phyloP scores from a whole-genome alignment of 1,284 basidiomycete species.

The Cryptococcus neoformans region DNA sequence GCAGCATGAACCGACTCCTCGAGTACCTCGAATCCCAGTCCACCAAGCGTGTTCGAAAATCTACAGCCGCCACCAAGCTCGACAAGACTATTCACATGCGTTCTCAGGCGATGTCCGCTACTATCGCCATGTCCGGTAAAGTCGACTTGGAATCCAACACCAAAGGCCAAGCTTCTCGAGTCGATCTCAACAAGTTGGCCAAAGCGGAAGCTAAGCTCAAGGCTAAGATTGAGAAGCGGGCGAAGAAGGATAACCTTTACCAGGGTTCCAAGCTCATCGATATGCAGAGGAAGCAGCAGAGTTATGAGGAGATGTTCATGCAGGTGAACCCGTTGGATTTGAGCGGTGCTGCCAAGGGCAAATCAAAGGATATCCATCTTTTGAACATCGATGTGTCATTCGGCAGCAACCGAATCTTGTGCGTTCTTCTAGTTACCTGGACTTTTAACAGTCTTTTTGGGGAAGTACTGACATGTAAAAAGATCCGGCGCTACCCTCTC shows the following conservation, averaged over 20 bases:
- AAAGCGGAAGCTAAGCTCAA: slow-evolving; percentile 98
- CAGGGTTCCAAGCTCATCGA: slow-evolving; percentile 95
- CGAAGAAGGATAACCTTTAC: slow-evolving; percentile 77
- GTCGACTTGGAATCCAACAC: slow-evolving; percentile 93
- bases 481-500: neutral
- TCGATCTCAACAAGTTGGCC: slow-evolving; percentile 97
- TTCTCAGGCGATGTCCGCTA: slow-evolving; percentile 70
- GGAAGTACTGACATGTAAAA: neutral
- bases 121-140: slow-evolving; percentile 77
- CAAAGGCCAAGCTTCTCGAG: slow-evolving; percentile 90
- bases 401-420: slow-evolving; percentile 84
- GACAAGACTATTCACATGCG: slow-evolving; percentile 97
- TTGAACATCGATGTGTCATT: slow-evolving; percentile 95
- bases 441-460: neutral
- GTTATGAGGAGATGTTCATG: slow-evolving; percentile 99
- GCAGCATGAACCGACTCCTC: slow-evolving; percentile 58
- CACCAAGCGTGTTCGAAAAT: slow-evolving; percentile 54
- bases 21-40: slow-evolving; percentile 65
- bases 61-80: slow-evolving; percentile 61
- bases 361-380: slow-evolving; percentile 95
- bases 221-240: slow-evolving; percentile 90
- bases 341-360: slow-evolving; percentile 71
- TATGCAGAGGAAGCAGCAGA: slow-evolving; percentile 90
- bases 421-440: slow-evolving; percentile 44
- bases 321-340: slow-evolving; percentile 96